phyloP scores from a whole-genome alignment of 495 filamentous ascomycete species.

The Geoglossum glabrum region DNA sequence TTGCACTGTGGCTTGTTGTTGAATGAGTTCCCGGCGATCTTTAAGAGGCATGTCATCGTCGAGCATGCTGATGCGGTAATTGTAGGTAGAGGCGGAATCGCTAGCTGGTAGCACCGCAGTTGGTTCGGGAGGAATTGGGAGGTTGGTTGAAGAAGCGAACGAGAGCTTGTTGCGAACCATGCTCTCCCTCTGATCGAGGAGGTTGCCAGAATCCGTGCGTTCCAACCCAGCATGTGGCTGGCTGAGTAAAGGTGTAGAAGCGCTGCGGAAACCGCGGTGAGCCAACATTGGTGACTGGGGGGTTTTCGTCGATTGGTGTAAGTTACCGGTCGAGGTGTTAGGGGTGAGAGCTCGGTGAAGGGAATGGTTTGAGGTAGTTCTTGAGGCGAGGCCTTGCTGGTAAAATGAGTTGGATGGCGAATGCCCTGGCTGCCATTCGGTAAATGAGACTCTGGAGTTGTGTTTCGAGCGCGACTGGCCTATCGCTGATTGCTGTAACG shows the following conservation, averaged over 20 bases:
- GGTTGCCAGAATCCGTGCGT: neutral
- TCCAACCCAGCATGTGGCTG: neutral
- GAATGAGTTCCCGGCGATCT: conserved; percentile 35
- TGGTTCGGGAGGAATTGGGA: conserved; percentile 13
- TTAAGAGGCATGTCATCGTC: conserved; percentile 61
- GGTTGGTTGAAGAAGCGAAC: conserved; percentile 12
- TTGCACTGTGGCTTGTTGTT: conserved; percentile 15
- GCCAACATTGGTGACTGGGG: neutral
- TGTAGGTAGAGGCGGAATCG: conserved; percentile 7
- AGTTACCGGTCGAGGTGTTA: neutral
- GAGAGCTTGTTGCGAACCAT: conserved; percentile 32
- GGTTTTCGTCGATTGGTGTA: neutral
- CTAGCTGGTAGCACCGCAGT: conserved; percentile 14
- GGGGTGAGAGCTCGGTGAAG: neutral
- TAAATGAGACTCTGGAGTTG: neutral
- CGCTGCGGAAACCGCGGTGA: conserved; percentile 17
- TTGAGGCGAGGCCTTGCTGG: neutral
- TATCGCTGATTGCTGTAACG: conserved; percentile 3
- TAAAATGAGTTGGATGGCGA: neutral
- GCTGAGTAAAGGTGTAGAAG: conserved; percentile 23
- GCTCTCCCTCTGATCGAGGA: conserved; percentile 41
- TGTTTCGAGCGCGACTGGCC: neutral
- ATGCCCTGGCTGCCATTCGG: neutral
- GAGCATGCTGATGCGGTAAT: conserved; percentile 9
- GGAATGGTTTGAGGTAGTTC: neutral